These are phyloP conservation scores for Scenedesmus sp. DNA, from an alignment of 163 green algal species.

Conservation along the genomic window DNA sequence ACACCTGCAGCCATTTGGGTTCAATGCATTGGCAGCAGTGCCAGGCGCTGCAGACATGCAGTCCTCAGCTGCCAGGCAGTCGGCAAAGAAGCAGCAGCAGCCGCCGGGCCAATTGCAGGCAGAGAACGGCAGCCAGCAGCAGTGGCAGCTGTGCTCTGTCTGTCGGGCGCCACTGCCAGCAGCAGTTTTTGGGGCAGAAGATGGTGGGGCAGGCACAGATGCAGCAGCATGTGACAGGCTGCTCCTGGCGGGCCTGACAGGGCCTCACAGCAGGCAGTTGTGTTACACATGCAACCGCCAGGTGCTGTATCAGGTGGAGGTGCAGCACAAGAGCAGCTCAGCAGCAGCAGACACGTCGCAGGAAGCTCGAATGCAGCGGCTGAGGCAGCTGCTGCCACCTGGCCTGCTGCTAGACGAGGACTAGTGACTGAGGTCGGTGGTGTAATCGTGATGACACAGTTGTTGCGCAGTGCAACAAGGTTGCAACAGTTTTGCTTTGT, in stretches of 20 bases:
- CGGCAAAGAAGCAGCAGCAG: not conserved
- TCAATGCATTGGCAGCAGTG: slow-evolving; percentile 58
- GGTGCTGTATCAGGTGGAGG: slow-evolving; percentile 15
- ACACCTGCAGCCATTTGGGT: slow-evolving; percentile 73
- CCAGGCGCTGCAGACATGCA: not conserved
- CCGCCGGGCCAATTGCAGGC: not conserved
- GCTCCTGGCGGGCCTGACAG: slow-evolving; percentile 15
- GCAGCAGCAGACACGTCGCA: not conserved
- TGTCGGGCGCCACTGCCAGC: not conserved
- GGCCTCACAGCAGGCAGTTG: slow-evolving; percentile 18
- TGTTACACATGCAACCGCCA: slow-evolving; percentile 54
- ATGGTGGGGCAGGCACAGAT: not conserved
- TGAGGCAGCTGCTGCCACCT: slow-evolving; percentile 42
- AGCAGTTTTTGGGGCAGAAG: slow-evolving; percentile 30
- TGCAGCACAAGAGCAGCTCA: not conserved
- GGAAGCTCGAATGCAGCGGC: slow-evolving; percentile 1
- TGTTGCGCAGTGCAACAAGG: not conserved
- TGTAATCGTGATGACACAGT: not conserved
- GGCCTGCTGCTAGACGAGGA: slow-evolving; percentile 43
- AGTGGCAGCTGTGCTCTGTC: slow-evolving; percentile 22
- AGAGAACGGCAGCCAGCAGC: not conserved
- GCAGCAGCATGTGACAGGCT: slow-evolving; percentile 24
- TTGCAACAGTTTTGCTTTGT: not conserved
- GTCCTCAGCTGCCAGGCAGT: not conserved
- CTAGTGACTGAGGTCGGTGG: not conserved